These are phyloP conservation scores for Eucalyptus erythrocorys DNA, from an alignment of 345 rosid genomes.

Conservation along the genomic window DNA sequence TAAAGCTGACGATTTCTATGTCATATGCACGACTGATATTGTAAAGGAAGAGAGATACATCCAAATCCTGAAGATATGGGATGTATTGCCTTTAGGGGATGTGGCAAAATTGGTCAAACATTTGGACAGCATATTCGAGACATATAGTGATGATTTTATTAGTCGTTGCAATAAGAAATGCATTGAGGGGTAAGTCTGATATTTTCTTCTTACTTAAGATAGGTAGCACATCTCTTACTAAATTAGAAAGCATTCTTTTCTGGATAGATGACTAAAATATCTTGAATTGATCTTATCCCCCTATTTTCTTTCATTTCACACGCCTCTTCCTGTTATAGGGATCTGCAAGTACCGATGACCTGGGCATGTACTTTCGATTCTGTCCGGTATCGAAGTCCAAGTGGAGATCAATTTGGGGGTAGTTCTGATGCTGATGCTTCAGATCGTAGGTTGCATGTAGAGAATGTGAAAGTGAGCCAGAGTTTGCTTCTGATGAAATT, in stretches of 20 bases:
- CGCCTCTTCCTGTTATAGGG: conserved; percentile 3
- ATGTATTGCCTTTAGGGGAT: conserved; percentile 27
- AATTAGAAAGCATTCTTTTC: background rate
- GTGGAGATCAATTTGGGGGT: background rate
- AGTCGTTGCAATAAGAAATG: conserved; percentile 24
- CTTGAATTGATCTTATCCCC: background rate
- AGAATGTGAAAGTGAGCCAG: conserved; percentile 31
- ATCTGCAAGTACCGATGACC: conserved; percentile 25
- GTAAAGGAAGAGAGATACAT: conserved; percentile 7
- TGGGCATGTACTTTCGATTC: conserved; percentile 31
- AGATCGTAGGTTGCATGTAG: conserved; percentile 5
- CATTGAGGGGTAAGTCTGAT: conserved; percentile 30
- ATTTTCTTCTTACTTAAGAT: background rate
- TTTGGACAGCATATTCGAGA: conserved; percentile 20
- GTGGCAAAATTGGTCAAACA: conserved; percentile 20
- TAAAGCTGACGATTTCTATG: conserved; percentile 19
- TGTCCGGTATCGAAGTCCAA: background rate
- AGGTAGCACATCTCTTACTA: background rate
- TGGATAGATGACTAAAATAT: background rate
- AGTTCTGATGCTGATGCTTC: background rate
- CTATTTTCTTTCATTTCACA: background rate
- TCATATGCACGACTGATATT: conserved; percentile 29
- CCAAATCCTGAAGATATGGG: conserved; percentile 46
- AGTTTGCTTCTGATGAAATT: conserved; percentile 43
- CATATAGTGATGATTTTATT: conserved; percentile 23